phyloP scores from a whole-genome alignment of 2,329 filamentous ascomycete species.

The Arthroderma uncinatum region DNA sequence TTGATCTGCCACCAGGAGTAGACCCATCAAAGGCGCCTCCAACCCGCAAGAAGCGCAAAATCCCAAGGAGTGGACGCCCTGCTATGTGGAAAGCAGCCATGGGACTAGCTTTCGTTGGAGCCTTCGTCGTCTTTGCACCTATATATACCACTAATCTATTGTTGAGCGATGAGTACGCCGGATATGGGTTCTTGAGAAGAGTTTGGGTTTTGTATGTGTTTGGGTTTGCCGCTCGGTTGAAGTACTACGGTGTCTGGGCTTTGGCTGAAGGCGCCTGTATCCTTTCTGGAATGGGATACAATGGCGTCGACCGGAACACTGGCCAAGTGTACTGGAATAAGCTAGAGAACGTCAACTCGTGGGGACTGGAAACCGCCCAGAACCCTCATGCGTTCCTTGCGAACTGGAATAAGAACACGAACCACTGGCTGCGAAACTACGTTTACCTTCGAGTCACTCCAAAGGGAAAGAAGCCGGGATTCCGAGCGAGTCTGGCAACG shows the following conservation, averaged over 20 bases:
- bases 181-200: slow-evolving; percentile 58
- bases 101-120: slow-evolving; percentile 67
- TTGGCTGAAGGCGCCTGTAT: slow-evolving; percentile 92
- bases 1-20: slow-evolving; percentile 68
- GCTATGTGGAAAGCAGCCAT: slow-evolving; percentile 63
- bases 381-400: slow-evolving; percentile 87
- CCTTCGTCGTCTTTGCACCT: slow-evolving; percentile 61
- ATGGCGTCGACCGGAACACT: slow-evolving; percentile 74
- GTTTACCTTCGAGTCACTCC: slow-evolving; percentile 92
- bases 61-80: slow-evolving; percentile 79
- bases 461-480: slow-evolving; percentile 89
- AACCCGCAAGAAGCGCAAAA: slow-evolving; percentile 80
- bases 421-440: slow-evolving; percentile 91
- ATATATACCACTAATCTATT: slow-evolving; percentile 56
- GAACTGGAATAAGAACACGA: slow-evolving; percentile 98
- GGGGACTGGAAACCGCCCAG: slow-evolving; percentile 77
- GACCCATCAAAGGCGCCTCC: slow-evolving; percentile 76
- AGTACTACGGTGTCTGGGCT: slow-evolving; percentile 95
- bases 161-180: slow-evolving; percentile 54
- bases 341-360: slow-evolving; percentile 77
- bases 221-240: slow-evolving; percentile 67
- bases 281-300: slow-evolving; percentile 84
- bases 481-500: slow-evolving; percentile 84
- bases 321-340: slow-evolving; percentile 84
- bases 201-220: slow-evolving; percentile 76